Base-by-base conservation (phyloP, 176 grass and related monocot genomes). In the Raddia distichophylla region DNA sequence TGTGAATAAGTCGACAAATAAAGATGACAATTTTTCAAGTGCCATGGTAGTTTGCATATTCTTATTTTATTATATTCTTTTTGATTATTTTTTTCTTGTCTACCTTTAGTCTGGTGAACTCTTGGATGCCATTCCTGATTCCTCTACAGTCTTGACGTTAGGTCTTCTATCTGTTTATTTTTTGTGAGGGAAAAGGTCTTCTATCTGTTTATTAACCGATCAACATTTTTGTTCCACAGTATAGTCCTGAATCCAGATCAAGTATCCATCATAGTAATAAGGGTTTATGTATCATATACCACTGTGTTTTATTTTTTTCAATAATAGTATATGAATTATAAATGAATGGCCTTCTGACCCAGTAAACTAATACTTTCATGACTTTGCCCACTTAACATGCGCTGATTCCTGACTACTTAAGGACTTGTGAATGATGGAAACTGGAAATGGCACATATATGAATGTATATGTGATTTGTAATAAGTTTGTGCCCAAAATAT, bases 1-100 rank as follows among this genome's bases (percentile, higher is more conserved):
- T 56, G 53, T 17, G 1, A 59, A 77, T 51, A 86, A 70, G 22
- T 86, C 90, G 86, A 67, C 2, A 7, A 59, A 90, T 59, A 87
- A 52, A 82, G 71, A 82, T 75, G 40, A 64, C 58, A 77, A 84
- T 71, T 68, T 61, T 65, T 72, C 88, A 27, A 61, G 73, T 57
- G 48, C 49, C 55, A 83, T 37, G 82, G 91, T 94, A 94, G 64
- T 82, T 37, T 80, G 46, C 42, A 65, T 57, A 9, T 71, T 47
- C 42, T 32, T 71, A 56, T 10, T 64, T 58, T 37, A 35, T 64
- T 44, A 71, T 5, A 71, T 19, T 20, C 32, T 13, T 77, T 83
- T 4, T 77, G 73, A 76, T 42, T 57, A n/a, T 46, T 16, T 47
- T 37, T 19, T 10, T 58, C 37, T 64, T 50, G 3, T 42, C n/a